Evolutionary conservation across 176 grass and related monocot species (phyloP), one percentile per base, ranked within the genome.

Genomic region (Themeda triandra): DNA sequence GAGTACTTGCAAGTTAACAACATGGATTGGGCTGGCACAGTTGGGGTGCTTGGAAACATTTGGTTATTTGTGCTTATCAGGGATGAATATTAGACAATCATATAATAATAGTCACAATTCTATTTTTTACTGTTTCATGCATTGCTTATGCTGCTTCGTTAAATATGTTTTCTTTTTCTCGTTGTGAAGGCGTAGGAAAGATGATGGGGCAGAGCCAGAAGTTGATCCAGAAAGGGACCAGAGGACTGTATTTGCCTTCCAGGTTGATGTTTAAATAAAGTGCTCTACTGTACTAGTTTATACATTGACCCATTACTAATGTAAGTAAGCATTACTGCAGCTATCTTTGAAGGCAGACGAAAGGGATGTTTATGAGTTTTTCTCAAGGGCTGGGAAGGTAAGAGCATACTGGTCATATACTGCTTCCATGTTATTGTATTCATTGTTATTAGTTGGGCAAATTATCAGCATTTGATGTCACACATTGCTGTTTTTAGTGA

Each of bases 371-470:
- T 99, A 96, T 64, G 96, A 99, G 68, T 99, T 99, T 65, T 99
- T 99, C 80, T 99, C 96, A 63, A 99, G 88, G 85, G 96, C 96
- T 87, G 96, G 96, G 86, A 99, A 99, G 96, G 96, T 99, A 32
- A 54, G 89, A 71, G 12, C 30, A 53, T 45, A 19, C 18, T 78
- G 30, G 40, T 4, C 19, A 53, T 30, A 45, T 12, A 71, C 45
- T 60, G 8, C 44, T 80, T 85, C 39, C 56, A n/a, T 5, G 18
- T 65, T 65, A 64, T 59, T 63, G 28, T 17, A 25, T 77, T 9
- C 17, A 33, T 77, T 9, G 0, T 19, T 78, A 40, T 36, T 78
- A 72, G 42, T 44, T 58, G 13, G 42, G 25, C 31, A 83, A 29
- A 56, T 79, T 3, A 8, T 30, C 11, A 73, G 31, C 25, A 36